Conservation (phyloP, 306 rosid species). For the Amphicarpaea edgeworthii region DNA sequence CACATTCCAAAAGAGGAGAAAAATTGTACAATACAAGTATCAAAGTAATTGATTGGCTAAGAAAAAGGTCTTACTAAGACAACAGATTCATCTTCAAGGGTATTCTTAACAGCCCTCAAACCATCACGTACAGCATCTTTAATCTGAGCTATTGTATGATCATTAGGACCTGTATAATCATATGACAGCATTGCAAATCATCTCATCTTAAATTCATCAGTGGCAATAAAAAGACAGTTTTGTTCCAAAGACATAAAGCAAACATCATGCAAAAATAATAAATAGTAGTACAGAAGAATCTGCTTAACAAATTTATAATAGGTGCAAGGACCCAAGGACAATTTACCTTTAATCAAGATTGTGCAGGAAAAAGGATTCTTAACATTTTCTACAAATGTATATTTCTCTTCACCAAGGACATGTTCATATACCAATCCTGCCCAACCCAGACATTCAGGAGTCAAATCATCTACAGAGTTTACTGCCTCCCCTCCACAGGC, state of each 20-base stretch:
- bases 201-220: slow-evolving; percentile 27
- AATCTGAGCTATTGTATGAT: slow-evolving; percentile 97
- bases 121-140: slow-evolving; percentile 99
- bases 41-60: slow-evolving; percentile 5
- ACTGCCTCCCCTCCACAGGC: slow-evolving; percentile 99
- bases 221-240: slow-evolving; percentile 26
- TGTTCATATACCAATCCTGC: slow-evolving; percentile 99
- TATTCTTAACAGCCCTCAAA: slow-evolving; percentile 94
- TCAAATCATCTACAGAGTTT: slow-evolving; percentile 89
- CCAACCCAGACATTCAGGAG: slow-evolving; percentile 96
- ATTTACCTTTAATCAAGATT: slow-evolving; percentile 90
- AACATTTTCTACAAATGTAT: slow-evolving; percentile 92
- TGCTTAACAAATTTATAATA: slow-evolving; percentile 2
- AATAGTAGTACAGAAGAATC: not conserved
- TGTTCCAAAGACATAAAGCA: not conserved
- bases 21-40: not conserved
- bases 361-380: slow-evolving; percentile 96
- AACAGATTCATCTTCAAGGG: slow-evolving; percentile 94
- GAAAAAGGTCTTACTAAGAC: slow-evolving; percentile 61
- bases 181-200: slow-evolving; percentile 40
- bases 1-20: not conserved
- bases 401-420: slow-evolving; percentile 95
- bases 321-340: not conserved
- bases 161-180: slow-evolving; percentile 86
- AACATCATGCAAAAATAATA: slow-evolving; percentile 24